Conservation (phyloP, 2,329 filamentous ascomycete species). For the Chaetomiaceae sp. region DNA sequence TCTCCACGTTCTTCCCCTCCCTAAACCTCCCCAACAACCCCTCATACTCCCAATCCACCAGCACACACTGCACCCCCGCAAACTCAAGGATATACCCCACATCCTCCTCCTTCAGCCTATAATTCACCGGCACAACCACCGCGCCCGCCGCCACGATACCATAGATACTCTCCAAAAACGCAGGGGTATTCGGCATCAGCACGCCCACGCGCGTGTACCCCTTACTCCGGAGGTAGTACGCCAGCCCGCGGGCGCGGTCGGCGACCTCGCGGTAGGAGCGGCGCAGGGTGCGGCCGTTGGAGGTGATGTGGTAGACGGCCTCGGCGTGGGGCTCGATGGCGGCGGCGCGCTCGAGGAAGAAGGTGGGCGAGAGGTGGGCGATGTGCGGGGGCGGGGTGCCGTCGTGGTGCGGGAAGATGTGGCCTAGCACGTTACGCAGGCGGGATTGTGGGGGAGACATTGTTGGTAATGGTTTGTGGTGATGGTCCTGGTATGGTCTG, state of each 20-base stretch:
- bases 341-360: conserved; percentile 76
- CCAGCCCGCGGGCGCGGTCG: conserved; percentile 79
- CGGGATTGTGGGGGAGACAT: conserved; percentile 25
- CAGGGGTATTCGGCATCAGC: conserved; percentile 86
- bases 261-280: conserved; percentile 78
- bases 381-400: conserved; percentile 49
- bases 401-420: conserved; percentile 32
- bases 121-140: conserved; percentile 65
- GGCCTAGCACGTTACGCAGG: conserved; percentile 26
- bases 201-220: conserved; percentile 75
- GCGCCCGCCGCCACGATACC: conserved; percentile 78
- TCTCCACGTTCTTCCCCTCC: conserved; percentile 57
- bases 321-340: conserved; percentile 80
- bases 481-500: too few species aligned
- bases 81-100: conserved; percentile 88
- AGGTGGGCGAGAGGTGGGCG: conserved; percentile 79
- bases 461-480: not conserved
- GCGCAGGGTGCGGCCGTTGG: conserved; percentile 68
- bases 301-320: conserved; percentile 81
- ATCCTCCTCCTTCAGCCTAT: conserved; percentile 72
- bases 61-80: conserved; percentile 78
- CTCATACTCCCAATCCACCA: conserved; percentile 79
- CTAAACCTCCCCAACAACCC: conserved; percentile 64
- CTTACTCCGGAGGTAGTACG: conserved; percentile 78
- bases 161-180: conserved; percentile 87